phyloP scores from a whole-genome alignment of 2,329 filamentous ascomycete species.

The Claviceps fusiformis region DNA sequence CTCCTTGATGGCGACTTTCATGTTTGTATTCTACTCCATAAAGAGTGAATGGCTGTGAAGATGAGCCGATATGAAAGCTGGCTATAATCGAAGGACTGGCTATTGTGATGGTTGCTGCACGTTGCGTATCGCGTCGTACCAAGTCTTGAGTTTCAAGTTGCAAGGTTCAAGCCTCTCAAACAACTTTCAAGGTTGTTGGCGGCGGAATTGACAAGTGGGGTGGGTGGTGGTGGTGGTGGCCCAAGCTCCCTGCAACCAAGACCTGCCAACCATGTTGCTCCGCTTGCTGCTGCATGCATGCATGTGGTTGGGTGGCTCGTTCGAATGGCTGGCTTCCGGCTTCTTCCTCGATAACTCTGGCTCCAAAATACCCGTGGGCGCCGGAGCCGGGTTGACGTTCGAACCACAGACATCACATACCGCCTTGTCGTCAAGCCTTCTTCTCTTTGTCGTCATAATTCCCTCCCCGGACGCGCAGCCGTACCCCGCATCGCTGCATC shows the following conservation, averaged over 20 bases:
- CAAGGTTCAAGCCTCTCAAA: not conserved
- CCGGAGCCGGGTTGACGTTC: not conserved
- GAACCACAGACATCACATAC: conserved; percentile 2
- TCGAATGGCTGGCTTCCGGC: not conserved
- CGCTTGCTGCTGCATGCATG: not conserved
- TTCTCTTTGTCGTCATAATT: conserved; percentile 1
- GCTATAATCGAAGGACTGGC: not conserved
- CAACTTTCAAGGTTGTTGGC: not conserved
- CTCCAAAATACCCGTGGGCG: not conserved
- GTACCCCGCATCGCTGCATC: not conserved
- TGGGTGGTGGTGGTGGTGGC: not conserved
- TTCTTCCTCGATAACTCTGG: not conserved
- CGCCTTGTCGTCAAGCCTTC: conserved; percentile 1
- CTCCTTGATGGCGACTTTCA: conserved; percentile 91
- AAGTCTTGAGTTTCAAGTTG: not conserved
- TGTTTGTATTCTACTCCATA: conserved; percentile 21
- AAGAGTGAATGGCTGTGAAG: not conserved
- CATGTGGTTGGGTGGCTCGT: no score
- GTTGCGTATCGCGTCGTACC: not conserved
- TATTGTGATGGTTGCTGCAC: not conserved
- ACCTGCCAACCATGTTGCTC: not conserved
- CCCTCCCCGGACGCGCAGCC: not conserved
- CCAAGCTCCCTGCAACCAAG: conserved; percentile 1
- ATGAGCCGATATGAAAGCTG: not conserved
- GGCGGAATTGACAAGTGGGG: conserved; percentile 1